Conservation (phyloP, 1,139 yeast genomes). For the Kodamaea sp. region DNA sequence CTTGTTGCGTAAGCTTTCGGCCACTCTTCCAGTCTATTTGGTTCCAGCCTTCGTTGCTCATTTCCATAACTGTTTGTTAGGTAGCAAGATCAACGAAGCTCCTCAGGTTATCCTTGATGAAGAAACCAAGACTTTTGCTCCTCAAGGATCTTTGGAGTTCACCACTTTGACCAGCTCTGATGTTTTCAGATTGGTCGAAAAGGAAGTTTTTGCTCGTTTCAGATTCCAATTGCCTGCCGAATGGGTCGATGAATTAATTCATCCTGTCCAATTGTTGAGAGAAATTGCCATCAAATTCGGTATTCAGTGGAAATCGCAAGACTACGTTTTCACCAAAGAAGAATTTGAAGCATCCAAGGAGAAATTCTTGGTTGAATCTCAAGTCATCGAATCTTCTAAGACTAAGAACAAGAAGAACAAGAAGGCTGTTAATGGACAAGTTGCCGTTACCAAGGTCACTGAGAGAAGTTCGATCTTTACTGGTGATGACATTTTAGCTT, state of each 20-base stretch:
- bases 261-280: conserved; percentile 57
- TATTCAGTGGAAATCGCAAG: conserved; percentile 74
- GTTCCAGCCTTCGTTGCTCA: conserved; percentile 65
- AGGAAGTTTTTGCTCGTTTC: conserved; percentile 61
- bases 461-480: conserved; percentile 46
- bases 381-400: conserved; percentile 14
- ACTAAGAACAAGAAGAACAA: conserved; percentile 26
- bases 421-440: conserved; percentile 29
- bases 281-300: conserved; percentile 80
- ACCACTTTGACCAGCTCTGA: conserved; percentile 44
- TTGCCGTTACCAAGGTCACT: conserved; percentile 21
- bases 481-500: conserved; percentile 62
- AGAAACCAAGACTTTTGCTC: conserved; percentile 44
- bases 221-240: conserved; percentile 55
- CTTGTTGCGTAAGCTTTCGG: conserved; percentile 54
- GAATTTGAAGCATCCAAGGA: conserved; percentile 38
- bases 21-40: conserved; percentile 52
- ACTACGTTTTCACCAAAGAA: conserved; percentile 51
- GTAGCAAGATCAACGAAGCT: conserved; percentile 39
- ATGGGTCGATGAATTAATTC: conserved; percentile 42
- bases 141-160: conserved; percentile 45
- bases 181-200: conserved; percentile 44
- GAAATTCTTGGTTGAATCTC: conserved; percentile 19
- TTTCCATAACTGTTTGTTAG: conserved; percentile 73
- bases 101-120: conserved; percentile 50